Evolutionary conservation across 805 yeast genomes (phyloP).

Genomic region (Wickerhamomyces alni): DNA sequence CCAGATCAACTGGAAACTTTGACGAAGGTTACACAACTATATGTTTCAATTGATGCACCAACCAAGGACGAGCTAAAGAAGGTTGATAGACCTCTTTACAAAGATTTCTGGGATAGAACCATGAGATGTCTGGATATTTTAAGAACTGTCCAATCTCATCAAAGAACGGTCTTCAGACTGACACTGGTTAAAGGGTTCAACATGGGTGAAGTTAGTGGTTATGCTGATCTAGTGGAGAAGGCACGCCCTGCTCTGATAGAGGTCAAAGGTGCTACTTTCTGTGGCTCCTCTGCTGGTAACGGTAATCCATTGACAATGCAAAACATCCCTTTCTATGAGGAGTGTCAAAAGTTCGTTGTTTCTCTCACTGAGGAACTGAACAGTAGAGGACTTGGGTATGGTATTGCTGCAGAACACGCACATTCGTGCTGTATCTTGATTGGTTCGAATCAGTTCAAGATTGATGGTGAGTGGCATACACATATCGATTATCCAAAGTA

Average conservation of each 20-base stretch:
- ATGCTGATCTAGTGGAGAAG: constrained; percentile 79
- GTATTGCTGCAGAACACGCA: constrained; percentile 90
- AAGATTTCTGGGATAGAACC: constrained; percentile 91
- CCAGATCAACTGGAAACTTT: constrained; percentile 73
- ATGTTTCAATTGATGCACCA: constrained; percentile 93
- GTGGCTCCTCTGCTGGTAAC: constrained; percentile 81
- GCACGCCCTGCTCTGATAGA: constrained; percentile 87
- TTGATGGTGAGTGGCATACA: constrained; percentile 75
- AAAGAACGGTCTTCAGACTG: constrained; percentile 85
- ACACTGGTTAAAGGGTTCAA: constrained; percentile 92
- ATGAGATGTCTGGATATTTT: constrained; percentile 75
- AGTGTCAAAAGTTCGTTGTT: constrained; percentile 71
- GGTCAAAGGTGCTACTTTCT: constrained; percentile 91
- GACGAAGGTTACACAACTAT: constrained; percentile 79
- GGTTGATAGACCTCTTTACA: constrained; percentile 82
- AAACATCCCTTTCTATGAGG: constrained; percentile 91
- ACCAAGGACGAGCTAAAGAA: constrained; percentile 71
- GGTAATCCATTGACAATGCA: constrained; percentile 93
- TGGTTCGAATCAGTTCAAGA: constrained; percentile 68
- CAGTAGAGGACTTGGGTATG: constrained; percentile 65
- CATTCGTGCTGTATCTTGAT: constrained; percentile 89
- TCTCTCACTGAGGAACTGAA: constrained; percentile 55
- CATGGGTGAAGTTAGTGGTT: constrained; percentile 71
- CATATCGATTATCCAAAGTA: constrained; percentile 79
- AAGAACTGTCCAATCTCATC: constrained; percentile 66